Percentiles rank a stretch among this genome's conserved stretches.
Evolutionary conservation across 2,329 filamentous ascomycete genomes (phyloP).

Genomic region (Mycogone perniciosa): DNA sequence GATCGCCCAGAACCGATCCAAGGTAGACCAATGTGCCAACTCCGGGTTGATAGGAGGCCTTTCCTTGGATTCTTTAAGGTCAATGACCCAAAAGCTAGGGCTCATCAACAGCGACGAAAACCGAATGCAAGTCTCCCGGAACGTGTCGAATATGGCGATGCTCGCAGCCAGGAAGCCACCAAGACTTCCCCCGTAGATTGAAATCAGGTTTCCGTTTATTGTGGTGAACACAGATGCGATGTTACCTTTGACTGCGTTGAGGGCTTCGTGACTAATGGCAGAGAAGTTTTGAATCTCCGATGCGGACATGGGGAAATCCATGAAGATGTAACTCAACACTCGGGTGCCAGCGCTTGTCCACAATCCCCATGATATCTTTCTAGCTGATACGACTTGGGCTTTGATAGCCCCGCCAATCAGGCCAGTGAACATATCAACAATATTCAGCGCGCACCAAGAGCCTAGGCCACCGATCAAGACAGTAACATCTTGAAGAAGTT

Average conservation of each 20-base stretch:
- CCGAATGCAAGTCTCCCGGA: constrained; percentile 17
- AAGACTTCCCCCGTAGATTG: constrained; percentile 41
- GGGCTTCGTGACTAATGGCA: constrained; percentile 64
- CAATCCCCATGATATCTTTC: constrained; percentile 37
- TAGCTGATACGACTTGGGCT: constrained; percentile 24
- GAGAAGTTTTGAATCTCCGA: constrained; percentile 72
- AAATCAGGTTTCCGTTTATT: constrained; percentile 33
- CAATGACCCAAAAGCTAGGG: constrained; percentile 54
- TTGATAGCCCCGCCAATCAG: constrained; percentile 27
- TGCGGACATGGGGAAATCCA: constrained; percentile 45
- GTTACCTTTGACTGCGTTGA: constrained; percentile 53
- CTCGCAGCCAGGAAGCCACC: constrained; percentile 11
- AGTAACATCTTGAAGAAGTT: constrained; percentile 68
- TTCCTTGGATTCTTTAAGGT: constrained; percentile 40
- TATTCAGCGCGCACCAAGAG: constrained; percentile 37
- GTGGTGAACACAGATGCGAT: constrained; percentile 36
- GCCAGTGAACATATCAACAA: constrained; percentile 32
- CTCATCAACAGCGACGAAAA: constrained; percentile 30
- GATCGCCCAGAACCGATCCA: constrained; percentile 65
- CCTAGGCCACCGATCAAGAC: constrained; percentile 57
- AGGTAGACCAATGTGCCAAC: constrained; percentile 60
- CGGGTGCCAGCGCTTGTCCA: constrained; percentile 39
- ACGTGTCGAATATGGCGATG: constrained; percentile 4
- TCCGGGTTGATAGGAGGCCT: constrained; percentile 43
- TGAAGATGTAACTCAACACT: constrained; percentile 43